Conservation (phyloP, 768 basidiomycete species). For the Boletus tylopilopsis region DNA sequence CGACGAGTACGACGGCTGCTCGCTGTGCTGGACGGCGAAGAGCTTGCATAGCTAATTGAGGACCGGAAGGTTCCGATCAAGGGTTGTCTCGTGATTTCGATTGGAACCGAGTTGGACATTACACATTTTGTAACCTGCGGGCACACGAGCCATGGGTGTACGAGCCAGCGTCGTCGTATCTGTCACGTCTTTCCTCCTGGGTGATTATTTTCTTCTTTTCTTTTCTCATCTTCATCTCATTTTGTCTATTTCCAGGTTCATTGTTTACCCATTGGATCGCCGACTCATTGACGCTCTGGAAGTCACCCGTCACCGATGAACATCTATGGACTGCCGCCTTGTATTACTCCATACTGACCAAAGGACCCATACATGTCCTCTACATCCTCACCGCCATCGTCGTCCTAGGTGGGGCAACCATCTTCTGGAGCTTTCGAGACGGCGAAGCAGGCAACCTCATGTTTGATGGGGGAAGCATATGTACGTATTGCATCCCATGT, state of each 20-base stretch:
- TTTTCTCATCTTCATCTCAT: background rate
- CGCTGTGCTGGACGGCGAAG: conserved; percentile 17
- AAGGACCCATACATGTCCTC: conserved; percentile 52
- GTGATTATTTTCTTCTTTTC: conserved; percentile 33
- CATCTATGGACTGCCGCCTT: conserved; percentile 78
- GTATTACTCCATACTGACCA: conserved; percentile 78
- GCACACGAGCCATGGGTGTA: conserved; percentile 51
- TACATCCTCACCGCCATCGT: conserved; percentile 58
- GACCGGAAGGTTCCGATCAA: conserved; percentile 17
- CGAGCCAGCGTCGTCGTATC: conserved; percentile 73
- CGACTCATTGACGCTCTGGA: conserved; percentile 89
- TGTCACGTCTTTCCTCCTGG: conserved; percentile 76
- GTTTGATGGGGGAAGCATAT: conserved; percentile 89
- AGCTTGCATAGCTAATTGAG: conserved; percentile 17
- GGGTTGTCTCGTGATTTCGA: conserved; percentile 18
- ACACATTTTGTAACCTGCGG: background rate
- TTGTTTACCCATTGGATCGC: conserved; percentile 91
- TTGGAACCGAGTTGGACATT: background rate
- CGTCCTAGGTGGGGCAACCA: conserved; percentile 56
- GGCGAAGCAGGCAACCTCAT: conserved; percentile 80
- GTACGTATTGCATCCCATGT: conserved; percentile 41
- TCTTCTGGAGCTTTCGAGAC: conserved; percentile 76
- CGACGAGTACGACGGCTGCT: background rate
- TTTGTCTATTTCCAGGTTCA: conserved; percentile 44
- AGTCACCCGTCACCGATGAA: conserved; percentile 80